Evolutionary conservation across 139 green algal genomes (phyloP), one percentile per base, ranked within the genome.

Genomic region (Nannochloris sp.): DNA sequence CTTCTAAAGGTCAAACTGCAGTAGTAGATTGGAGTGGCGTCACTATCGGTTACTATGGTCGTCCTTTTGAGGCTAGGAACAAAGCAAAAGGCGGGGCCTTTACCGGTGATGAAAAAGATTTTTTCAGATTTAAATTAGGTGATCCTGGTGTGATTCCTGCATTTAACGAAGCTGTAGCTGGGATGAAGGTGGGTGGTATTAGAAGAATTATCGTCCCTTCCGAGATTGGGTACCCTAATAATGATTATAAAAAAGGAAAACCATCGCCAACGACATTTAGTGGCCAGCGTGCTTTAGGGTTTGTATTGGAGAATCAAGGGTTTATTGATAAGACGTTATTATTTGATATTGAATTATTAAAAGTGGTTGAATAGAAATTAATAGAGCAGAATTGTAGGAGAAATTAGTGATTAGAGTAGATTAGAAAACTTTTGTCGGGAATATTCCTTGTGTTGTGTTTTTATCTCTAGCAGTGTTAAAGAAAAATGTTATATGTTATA

Each of bases 1-100:
- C 72, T 0, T 14, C 66, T 53, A 12, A 33, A 29, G 91, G 91
- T 3, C 68, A 92, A 33, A 75, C 59, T 0, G 78, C 81, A 10
- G 74, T 91, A 10, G 64, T 97, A 0, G 92, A 97, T 71, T 98
- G 92, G 92, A 83, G 85, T 37, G 92, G 92, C 3, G 95, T 93
- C 75, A 98, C 92, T 4, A 90, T 97, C 9, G 89, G 87, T 5
- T 95, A 95, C 64, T 90, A 73, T 24, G 78, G 84, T 1, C 65
- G 86, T 0, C 86, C 88, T 0, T 95, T 95, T 74, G 87, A 95
- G 66, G 88, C 88, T 2, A 76, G 88, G 2, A 95, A 95, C 78
- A 95, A 95, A 83, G 59, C 83, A 57, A 91, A 90, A 72, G 85
- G 85, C 33, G 71, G 81, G 53, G 73, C 70, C 27, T 93, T 92